Percentiles rank a stretch among this genome's conserved stretches.
Conservation (phyloP, 495 filamentous ascomycete genomes). For the Trichoderma virens region DNA sequence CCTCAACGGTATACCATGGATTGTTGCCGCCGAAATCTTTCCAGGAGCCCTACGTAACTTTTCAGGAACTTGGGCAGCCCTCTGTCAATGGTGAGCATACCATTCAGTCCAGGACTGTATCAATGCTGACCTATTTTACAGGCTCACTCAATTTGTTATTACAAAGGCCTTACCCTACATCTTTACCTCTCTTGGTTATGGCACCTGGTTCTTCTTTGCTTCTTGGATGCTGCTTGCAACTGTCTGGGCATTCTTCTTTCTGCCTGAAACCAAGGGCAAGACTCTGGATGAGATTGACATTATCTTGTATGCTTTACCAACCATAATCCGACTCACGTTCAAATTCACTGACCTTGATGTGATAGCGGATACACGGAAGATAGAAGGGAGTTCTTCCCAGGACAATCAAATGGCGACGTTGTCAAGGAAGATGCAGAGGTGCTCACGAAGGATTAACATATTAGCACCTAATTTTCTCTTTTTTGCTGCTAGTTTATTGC, state of each 20-base stretch:
- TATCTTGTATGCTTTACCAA: constrained; percentile 24
- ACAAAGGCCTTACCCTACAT: constrained; percentile 12
- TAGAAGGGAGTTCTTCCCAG: neutral
- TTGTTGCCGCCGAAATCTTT: constrained; percentile 26
- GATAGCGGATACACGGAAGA: neutral
- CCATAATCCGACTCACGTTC: too few relatives aligned
- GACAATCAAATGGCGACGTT: neutral
- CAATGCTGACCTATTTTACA: neutral
- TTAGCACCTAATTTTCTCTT: neutral
- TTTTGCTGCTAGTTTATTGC: too few relatives aligned
- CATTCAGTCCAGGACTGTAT: neutral
- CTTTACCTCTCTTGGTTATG: constrained; percentile 8
- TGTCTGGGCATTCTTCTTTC: constrained; percentile 29
- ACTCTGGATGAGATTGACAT: constrained; percentile 64
- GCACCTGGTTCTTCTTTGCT: constrained; percentile 11
- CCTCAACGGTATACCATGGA: constrained; percentile 24
- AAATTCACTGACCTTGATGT: constrained; percentile 25
- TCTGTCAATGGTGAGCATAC: constrained; percentile 16
- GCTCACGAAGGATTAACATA: neutral
- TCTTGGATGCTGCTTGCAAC: constrained; percentile 10
- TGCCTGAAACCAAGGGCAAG: constrained; percentile 62
- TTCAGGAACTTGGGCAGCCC: constrained; percentile 19
- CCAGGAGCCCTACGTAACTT: constrained; percentile 20
- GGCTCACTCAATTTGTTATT: constrained; percentile 8
- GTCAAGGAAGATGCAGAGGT: constrained; percentile 1